These are phyloP conservation scores for Monascus purpureus DNA, from an alignment of 495 filamentous ascomycete genomes.

Conservation along the genomic window DNA sequence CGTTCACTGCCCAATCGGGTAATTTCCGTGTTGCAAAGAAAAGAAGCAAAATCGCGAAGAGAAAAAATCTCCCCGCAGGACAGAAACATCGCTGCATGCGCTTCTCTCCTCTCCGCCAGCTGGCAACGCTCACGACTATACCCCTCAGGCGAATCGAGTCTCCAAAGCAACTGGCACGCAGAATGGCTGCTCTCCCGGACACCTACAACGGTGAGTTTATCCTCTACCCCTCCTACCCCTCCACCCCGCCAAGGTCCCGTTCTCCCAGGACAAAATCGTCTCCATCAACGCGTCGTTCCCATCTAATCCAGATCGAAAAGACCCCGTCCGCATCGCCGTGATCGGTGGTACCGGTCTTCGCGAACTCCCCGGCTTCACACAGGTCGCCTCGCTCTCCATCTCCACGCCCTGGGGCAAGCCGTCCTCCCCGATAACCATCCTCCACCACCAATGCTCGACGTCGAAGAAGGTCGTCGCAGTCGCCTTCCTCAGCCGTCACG, in stretches of 20 bases:
- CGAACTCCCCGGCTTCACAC: conserved; percentile 58
- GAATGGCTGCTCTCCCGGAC: conserved; percentile 42
- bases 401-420: conserved; percentile 84
- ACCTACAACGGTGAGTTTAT: conserved; percentile 36
- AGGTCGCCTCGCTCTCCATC: conserved; percentile 58
- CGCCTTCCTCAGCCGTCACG: conserved; percentile 91
- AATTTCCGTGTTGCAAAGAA: too few relatives aligned
- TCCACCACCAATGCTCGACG: conserved; percentile 57
- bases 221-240: conserved; percentile 7
- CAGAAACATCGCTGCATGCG: too few relatives aligned
- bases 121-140: conserved; percentile 14
- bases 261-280: too few relatives aligned
- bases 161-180: conserved; percentile 21
- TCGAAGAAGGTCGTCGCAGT: conserved; percentile 48
- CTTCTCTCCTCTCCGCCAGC: conserved; percentile 8
- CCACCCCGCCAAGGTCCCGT: conserved; percentile 9
- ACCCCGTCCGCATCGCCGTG: conserved; percentile 76
- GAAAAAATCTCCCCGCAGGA: too few relatives aligned
- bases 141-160: conserved; percentile 23
- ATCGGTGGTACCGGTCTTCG: conserved; percentile 91
- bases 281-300: too few relatives aligned
- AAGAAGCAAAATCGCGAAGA: conserved; percentile 8
- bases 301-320: too few relatives aligned
- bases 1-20: conserved; percentile 4
- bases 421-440: conserved; percentile 80